Conservation (phyloP, 2,329 filamentous ascomycete genomes). For the Arachnomyces sp. region DNA sequence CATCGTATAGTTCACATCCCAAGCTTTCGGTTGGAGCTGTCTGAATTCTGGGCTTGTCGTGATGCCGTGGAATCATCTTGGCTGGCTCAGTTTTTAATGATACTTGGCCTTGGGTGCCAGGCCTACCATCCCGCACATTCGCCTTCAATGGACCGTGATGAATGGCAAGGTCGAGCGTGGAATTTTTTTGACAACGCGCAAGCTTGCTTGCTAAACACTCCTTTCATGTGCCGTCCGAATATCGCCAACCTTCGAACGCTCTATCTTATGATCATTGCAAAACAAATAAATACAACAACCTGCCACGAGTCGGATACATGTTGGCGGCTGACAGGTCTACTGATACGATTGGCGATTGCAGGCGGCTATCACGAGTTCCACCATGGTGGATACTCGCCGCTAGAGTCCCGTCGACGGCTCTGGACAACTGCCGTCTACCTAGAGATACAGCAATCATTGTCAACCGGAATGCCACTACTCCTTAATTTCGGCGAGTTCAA, state of each 20-base stretch:
- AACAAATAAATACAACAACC: constrained; percentile 11
- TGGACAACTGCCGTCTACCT: constrained; percentile 31
- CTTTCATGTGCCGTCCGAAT: constrained; percentile 11
- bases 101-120: constrained; percentile 12
- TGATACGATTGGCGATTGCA: constrained; percentile 32
- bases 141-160: too few relatives aligned
- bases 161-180: constrained; percentile 3
- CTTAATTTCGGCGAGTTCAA: constrained; percentile 30
- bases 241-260: constrained; percentile 13
- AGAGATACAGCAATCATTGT: constrained; percentile 29
- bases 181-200: constrained; percentile 12
- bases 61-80: constrained; percentile 11
- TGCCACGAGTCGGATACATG: constrained; percentile 16
- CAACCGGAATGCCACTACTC: constrained; percentile 28
- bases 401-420: constrained; percentile 23
- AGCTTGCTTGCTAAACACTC: constrained; percentile 12
- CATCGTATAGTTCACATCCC: constrained; percentile 52
- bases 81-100: constrained; percentile 14
- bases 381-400: constrained; percentile 19
- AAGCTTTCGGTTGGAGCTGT: constrained; percentile 49
- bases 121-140: constrained; percentile 6
- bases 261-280: constrained; percentile 15
- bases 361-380: constrained; percentile 37
- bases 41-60: constrained; percentile 40
- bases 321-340: constrained; percentile 20